Evolutionary conservation across 2,329 filamentous ascomycete genomes (phyloP).

Genomic region (Ophiosphaerella narmari): DNA sequence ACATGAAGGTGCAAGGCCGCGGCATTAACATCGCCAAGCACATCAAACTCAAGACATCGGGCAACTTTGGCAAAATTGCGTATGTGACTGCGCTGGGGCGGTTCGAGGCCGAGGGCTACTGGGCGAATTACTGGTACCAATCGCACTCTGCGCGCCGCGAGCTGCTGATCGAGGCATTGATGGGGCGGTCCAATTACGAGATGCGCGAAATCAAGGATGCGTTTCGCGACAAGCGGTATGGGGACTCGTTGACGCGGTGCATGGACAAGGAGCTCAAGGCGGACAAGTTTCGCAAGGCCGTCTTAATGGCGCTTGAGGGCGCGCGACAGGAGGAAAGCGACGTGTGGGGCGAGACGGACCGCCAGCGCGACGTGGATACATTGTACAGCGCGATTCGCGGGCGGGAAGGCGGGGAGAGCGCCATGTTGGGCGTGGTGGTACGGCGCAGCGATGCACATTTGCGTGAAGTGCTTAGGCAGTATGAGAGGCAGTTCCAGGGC

Average conservation of each 20-base stretch:
- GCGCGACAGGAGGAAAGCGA: conserved; percentile 81
- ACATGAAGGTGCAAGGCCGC: conserved; percentile 80
- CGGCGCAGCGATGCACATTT: conserved; percentile 81
- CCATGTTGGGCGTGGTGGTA: conserved; percentile 85
- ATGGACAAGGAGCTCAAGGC: conserved; percentile 93
- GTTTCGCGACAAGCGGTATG: conserved; percentile 91
- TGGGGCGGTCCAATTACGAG: conserved; percentile 88
- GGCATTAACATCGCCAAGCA: conserved; percentile 87
- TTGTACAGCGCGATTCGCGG: conserved; percentile 73
- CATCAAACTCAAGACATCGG: conserved; percentile 77
- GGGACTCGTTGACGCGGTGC: conserved; percentile 77
- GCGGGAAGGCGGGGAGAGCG: conserved; percentile 77
- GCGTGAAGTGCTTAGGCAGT: conserved; percentile 75
- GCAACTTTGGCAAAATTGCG: conserved; percentile 84
- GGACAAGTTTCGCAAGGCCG: conserved; percentile 92
- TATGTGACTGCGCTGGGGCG: conserved; percentile 87
- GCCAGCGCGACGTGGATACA: conserved; percentile 69
- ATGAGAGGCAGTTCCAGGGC: conserved; percentile 71
- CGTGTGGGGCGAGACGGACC: conserved; percentile 60
- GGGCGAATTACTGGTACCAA: conserved; percentile 98
- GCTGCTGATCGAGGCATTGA: conserved; percentile 88
- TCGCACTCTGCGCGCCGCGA: conserved; percentile 82
- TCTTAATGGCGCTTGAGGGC: conserved; percentile 82
- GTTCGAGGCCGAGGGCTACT: conserved; percentile 95
- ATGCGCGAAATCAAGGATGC: conserved; percentile 83